Evolutionary conservation across 2,329 filamentous ascomycete species (phyloP), one percentile per base, ranked within the genome.

Genomic region (Hypoxylon sp.): DNA sequence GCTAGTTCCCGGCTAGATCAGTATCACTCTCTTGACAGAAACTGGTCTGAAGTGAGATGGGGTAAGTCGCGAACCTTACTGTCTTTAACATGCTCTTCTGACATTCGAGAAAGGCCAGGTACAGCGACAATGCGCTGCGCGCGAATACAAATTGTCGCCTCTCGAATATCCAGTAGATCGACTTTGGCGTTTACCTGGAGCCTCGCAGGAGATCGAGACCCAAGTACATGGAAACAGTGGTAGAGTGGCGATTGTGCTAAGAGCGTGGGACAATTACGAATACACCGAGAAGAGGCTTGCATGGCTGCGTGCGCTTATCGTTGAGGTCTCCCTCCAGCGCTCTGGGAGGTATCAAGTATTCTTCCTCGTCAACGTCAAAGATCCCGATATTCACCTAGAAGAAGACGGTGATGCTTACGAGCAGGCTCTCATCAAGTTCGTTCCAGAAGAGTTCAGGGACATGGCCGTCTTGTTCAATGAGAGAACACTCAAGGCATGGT

Each of bases 401-500:
- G 82, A 84, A n/a, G 82, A 84, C 32, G 52, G 34, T 9, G 79
- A 80, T 45, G 78, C 79, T 73, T 91, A 81, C 79, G 81, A 79
- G 75, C 84, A 79, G 78, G 87, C 75, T 68, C 86, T 82, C 76
- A 76, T 82, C 63, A 79, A 83, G 58, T 84, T 82, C 64, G 81
- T 87, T 7, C 85, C 89, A 1, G 82, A 85, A 73, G 90, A 92
- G 71, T 92, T 92, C 78, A 87, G 84, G 75, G 88, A 88, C 63
- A 88, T 91, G 82, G 87, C 86, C 28, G 87, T 86, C 0, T 80
- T 91, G 9, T 92, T 89, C 89, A 90, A 88, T 5, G 89, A 91
- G 75, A 80, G 84, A 63, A 88, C 90, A 76, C 90, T 92, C 86
- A 80, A 82, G 57, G 82, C 87, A 68, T 86, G 90, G 79, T 92